These are phyloP conservation scores for Fusarium sororula DNA, from an alignment of 2,329 filamentous ascomycete species.

Conservation along the genomic window DNA sequence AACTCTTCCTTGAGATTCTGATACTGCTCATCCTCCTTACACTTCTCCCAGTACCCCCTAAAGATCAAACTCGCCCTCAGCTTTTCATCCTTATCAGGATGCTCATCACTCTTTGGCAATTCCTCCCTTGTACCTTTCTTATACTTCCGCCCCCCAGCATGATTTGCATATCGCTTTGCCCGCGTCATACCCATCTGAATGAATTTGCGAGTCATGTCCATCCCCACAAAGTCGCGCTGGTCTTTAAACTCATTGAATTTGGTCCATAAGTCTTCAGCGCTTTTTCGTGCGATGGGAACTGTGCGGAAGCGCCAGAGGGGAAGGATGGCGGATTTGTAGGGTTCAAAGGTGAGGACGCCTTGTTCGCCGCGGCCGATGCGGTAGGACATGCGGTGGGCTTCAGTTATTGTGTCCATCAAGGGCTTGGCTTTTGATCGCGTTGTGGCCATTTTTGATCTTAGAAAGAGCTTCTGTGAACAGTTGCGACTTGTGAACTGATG, in stretches of 20 bases:
- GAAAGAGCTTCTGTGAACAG: no score
- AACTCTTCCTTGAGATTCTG: slow-evolving; percentile 26
- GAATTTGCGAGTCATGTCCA: slow-evolving; percentile 72
- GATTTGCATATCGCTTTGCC: slow-evolving; percentile 67
- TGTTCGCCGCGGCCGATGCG: slow-evolving; percentile 68
- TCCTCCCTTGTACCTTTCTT: slow-evolving; percentile 20
- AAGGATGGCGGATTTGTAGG: slow-evolving; percentile 68
- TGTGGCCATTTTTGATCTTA: neutral
- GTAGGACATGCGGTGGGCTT: slow-evolving; percentile 50
- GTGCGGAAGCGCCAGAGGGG: slow-evolving; percentile 66
- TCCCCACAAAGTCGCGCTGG: slow-evolving; percentile 66
- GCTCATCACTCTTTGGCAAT: slow-evolving; percentile 18
- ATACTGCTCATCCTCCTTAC: slow-evolving; percentile 36
- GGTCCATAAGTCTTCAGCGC: slow-evolving; percentile 57
- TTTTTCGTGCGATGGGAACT: slow-evolving; percentile 45
- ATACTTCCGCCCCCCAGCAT: slow-evolving; percentile 65
- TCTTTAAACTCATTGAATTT: slow-evolving; percentile 63
- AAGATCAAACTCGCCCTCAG: slow-evolving; percentile 34
- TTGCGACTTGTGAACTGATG: no score
- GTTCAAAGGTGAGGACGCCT: slow-evolving; percentile 69
- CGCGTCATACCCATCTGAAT: slow-evolving; percentile 74
- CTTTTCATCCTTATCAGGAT: slow-evolving; percentile 33
- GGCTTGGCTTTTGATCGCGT: neutral
- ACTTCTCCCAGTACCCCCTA: slow-evolving; percentile 29
- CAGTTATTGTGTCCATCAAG: slow-evolving; percentile 8